Base-by-base conservation (phyloP, 495 filamentous ascomycete species). In the Talaromyces nanjingensis region DNA sequence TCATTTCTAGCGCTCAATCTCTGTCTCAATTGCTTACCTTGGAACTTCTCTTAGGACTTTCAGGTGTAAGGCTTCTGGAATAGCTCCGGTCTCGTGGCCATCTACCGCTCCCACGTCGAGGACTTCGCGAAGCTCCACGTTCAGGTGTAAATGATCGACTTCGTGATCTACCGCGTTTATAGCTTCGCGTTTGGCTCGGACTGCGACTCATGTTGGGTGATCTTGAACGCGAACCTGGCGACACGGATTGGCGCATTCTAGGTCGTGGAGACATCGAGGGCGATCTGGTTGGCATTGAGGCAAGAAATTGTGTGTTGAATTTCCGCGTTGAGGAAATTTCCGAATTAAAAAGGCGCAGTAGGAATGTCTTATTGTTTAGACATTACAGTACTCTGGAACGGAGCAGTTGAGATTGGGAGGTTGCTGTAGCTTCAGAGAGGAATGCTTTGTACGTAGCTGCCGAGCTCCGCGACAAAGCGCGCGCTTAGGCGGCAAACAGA, bases 31-130 rank as follows among this genome's bases (percentile, higher is more conserved):
- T 59, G 29, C 74, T 63, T 65, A 85, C 85, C 77, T 88, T 88
- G 27, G 85, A 83, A 68, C 85, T 89, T 70, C 76, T 77, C 16
- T 81, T 75, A 29, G 75, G 76, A 34, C 70, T 72, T 47, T 71
- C 64, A n/a, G 76, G 75, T 63, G 74, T 82, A n/a, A 68, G 75
- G 53, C 79, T 81, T 34, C 82, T 78, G 45, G 77, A 80, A 68
- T 80, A 81, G 66, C 77, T 81, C 42, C 76, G 72, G 54, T 74
- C 75, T 65, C 75, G 71, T 47, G 75, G 73, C 14, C 73, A 67
- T 47, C 78, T 75, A 56, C 65, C 67, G 59, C 70, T 72, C 67
- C 64, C 69, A 45, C 74, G 66, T 60, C 73, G 79, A 62, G 69
- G 72, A 65, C 77, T 81, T 65, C 79, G 73, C 49, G 79, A 75